Evolutionary conservation across 176 grass and related monocot genomes (phyloP).

Genomic region (Oryza glumipatula): DNA sequence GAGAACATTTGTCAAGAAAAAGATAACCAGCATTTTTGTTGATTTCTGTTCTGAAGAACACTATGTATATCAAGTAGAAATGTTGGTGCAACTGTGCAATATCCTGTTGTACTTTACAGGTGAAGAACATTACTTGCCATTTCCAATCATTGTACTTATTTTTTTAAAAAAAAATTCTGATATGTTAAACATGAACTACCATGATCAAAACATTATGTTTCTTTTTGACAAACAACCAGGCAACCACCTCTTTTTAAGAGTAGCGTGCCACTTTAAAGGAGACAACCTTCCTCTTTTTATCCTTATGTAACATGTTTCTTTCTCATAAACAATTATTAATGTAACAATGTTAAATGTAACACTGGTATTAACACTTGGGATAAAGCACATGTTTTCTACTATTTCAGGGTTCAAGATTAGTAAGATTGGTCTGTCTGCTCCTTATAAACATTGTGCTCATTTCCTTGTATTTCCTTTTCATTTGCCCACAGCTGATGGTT

Average conservation of each 20-base stretch:
- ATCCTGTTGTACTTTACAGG: not conserved
- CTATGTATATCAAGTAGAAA: slow-evolving; percentile 14
- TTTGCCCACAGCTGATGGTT: slow-evolving; percentile 60
- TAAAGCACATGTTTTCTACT: not conserved
- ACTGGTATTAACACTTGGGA: slow-evolving; percentile 13
- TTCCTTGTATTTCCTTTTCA: slow-evolving; percentile 16
- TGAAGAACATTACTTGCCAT: slow-evolving; percentile 1
- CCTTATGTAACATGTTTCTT: no score
- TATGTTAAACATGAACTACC: slow-evolving; percentile 22
- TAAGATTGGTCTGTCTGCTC: not conserved
- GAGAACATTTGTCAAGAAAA: not conserved
- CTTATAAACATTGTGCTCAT: not conserved
- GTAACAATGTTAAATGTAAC: no score
- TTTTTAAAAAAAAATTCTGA: not conserved
- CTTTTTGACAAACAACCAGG: not conserved
- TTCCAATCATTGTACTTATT: slow-evolving; percentile 20
- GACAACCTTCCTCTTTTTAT: not conserved
- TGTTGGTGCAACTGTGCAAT: not conserved
- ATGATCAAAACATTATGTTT: slow-evolving; percentile 10
- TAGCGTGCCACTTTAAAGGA: not conserved
- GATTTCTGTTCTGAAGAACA: not conserved
- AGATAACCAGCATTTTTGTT: not conserved
- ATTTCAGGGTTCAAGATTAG: not conserved
- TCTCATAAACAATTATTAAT: no score
- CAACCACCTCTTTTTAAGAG: not conserved